These are phyloP conservation scores for Vickermania spadyakhi DNA, from an alignment of 208 protist genomes.

Conservation along the genomic window DNA sequence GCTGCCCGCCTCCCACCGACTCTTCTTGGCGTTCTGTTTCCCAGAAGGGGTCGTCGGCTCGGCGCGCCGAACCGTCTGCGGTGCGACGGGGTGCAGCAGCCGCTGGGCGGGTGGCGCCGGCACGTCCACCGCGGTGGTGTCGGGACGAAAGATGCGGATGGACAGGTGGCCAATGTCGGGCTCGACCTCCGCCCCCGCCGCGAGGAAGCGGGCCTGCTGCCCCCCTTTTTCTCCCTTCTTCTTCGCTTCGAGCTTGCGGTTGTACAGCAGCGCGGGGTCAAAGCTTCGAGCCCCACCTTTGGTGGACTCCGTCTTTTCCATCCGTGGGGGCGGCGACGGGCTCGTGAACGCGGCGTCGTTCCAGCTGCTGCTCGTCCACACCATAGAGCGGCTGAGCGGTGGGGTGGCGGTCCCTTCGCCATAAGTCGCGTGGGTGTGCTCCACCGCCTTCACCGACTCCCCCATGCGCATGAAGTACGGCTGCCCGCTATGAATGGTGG, in stretches of 20 bases:
- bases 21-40: background rate
- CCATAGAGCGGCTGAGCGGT: background rate
- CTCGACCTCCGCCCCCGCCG: slow-evolving; percentile 1
- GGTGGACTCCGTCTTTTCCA: background rate
- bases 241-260: background rate
- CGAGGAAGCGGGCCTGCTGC: slow-evolving; percentile 1
- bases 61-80: background rate
- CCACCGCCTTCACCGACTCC: slow-evolving; percentile 5
- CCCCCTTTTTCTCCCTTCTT: background rate
- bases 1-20: too few relatives aligned
- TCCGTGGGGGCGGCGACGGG: background rate
- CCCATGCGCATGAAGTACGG: slow-evolving; percentile 8
- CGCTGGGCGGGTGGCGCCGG: background rate
- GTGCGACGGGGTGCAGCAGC: slow-evolving; percentile 5
- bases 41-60: background rate
- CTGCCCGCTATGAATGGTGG: slow-evolving; percentile 6
- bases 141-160: slow-evolving; percentile 3
- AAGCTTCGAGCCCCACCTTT: background rate
- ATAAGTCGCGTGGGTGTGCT: too few relatives aligned
- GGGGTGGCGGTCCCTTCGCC: too few relatives aligned
- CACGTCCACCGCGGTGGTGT: background rate
- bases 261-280: background rate
- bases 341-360: background rate
- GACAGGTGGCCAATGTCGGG: background rate
- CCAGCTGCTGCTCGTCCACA: background rate